Evolutionary conservation across 805 yeast species (phyloP).

Genomic region (Hanseniaspora guilliermondii): DNA sequence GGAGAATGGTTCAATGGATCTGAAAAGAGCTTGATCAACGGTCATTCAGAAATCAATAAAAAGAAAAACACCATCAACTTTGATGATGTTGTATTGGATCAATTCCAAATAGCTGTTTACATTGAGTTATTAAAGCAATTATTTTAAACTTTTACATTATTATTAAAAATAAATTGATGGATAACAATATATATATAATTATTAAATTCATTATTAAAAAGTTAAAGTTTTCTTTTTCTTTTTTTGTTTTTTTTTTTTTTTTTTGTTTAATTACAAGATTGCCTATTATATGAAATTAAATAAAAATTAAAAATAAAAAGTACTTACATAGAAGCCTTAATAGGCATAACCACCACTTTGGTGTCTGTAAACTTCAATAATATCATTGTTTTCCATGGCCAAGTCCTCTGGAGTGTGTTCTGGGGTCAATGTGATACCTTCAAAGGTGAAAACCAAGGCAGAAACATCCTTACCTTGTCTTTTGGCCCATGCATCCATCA

Average conservation of each 20-base stretch:
- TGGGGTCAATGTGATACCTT: slow-evolving; percentile 79
- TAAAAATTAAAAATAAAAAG: too few species aligned
- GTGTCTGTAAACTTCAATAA: slow-evolving; percentile 93
- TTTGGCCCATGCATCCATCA: slow-evolving; percentile 96
- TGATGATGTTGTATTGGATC: slow-evolving; percentile 24
- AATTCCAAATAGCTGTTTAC: slow-evolving; percentile 30
- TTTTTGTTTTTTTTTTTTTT: not conserved
- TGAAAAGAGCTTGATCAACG: not conserved
- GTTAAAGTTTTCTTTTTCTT: not conserved
- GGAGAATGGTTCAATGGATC: not conserved
- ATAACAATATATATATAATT: not conserved
- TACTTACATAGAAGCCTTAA: not conserved
- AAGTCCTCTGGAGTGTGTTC: slow-evolving; percentile 86
- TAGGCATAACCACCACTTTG: slow-evolving; percentile 52
- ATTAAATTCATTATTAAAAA: not conserved
- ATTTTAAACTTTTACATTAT: slow-evolving; percentile 15
- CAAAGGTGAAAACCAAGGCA: slow-evolving; percentile 78
- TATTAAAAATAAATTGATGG: not conserved
- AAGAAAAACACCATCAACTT: slow-evolving; percentile 12
- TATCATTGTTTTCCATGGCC: slow-evolving; percentile 91
- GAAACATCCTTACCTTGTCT: slow-evolving; percentile 85
- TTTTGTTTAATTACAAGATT: not conserved
- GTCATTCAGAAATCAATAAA: not conserved
- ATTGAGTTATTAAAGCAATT: slow-evolving; percentile 25
- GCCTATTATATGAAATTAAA: not conserved